phyloP scores from a whole-genome alignment of 1,284 basidiomycete species.

The Xerocomus minutiporus region DNA sequence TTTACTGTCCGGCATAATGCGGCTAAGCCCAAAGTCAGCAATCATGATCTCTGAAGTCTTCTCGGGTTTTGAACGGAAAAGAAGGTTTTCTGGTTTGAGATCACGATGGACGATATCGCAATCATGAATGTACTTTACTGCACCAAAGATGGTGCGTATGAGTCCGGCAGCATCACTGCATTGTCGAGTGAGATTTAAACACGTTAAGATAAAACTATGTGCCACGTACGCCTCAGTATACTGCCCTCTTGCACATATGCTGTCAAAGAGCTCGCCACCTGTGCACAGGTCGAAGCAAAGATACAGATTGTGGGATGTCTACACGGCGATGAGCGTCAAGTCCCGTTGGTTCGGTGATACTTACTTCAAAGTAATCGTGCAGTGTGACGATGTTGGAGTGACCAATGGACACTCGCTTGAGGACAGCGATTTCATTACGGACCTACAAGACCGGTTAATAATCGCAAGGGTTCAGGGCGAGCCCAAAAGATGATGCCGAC shows the following conservation, averaged over 20 bases:
- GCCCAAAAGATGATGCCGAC: not conserved
- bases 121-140: constrained; percentile 90
- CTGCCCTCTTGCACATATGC: constrained; percentile 96
- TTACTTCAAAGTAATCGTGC: constrained; percentile 95
- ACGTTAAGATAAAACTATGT: constrained; percentile 3
- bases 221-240: constrained; percentile 84
- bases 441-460: constrained; percentile 50
- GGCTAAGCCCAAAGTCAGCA: constrained; percentile 92
- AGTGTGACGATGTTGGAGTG: constrained; percentile 86
- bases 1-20: constrained; percentile 89
- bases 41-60: constrained; percentile 91
- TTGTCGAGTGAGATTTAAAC: constrained; percentile 2
- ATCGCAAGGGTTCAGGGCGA: constrained; percentile 15
- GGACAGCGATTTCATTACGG: constrained; percentile 92
- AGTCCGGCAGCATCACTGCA: constrained; percentile 85
- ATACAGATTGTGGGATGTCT: constrained; percentile 93
- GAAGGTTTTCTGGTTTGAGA: constrained; percentile 94
- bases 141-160: constrained; percentile 80
- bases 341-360: constrained; percentile 10
- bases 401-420: constrained; percentile 92
- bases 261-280: constrained; percentile 96
- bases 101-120: constrained; percentile 96
- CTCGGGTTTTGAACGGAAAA: constrained; percentile 88
- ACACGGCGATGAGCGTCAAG: constrained; percentile 3
- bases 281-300: constrained; percentile 97